Evolutionary conservation across 73 alveolate species (phyloP).

Genomic region (Paramecium biaurelia): DNA sequence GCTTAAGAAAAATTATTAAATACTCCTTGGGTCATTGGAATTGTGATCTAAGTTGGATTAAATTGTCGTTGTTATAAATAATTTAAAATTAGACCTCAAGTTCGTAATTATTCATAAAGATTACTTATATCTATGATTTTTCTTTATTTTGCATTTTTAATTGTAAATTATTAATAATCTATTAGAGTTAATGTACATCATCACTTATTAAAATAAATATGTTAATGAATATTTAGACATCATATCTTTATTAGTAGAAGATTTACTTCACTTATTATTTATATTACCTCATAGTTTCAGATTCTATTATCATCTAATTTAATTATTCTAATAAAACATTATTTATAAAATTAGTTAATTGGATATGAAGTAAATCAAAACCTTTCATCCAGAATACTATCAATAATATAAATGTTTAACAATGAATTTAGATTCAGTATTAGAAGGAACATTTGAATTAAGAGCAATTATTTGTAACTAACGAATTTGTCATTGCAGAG

Average conservation of each 20-base stretch:
- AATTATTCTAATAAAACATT: background rate
- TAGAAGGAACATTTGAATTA: background rate
- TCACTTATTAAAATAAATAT: background rate
- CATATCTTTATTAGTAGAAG: background rate
- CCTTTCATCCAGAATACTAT: background rate
- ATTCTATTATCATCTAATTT: background rate
- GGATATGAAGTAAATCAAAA: background rate
- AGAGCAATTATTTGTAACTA: background rate
- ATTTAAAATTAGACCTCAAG: background rate
- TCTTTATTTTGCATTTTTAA: background rate
- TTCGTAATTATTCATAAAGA: background rate
- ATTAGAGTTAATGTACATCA: background rate
- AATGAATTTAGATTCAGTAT: background rate
- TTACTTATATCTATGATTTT: background rate
- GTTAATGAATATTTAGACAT: background rate
- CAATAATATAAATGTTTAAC: background rate
- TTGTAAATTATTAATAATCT: background rate
- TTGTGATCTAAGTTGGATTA: background rate
- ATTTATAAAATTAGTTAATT: background rate
- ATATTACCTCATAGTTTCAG: background rate
- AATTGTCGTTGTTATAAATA: background rate
- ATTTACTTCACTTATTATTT: background rate
- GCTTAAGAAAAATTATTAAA: background rate
- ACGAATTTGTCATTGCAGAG: background rate
- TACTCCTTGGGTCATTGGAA: slow-evolving; percentile 32